Percentiles rank a stretch among this genome's conserved stretches.
phyloP scores from a whole-genome alignment of 768 basidiomycete genomes.

The Amanita subjunquillea region DNA sequence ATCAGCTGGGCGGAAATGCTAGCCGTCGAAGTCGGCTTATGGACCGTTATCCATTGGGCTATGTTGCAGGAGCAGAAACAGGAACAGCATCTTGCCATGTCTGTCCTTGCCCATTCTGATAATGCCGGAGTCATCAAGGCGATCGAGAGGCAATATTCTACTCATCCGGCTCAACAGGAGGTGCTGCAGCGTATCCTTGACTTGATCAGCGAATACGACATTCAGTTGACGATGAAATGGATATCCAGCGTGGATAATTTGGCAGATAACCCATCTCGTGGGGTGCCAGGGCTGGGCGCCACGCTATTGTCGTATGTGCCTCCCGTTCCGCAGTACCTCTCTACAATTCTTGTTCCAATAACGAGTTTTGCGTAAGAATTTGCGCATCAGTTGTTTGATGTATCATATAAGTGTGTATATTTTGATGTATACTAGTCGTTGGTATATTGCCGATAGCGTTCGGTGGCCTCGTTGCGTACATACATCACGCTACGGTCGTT shows the following conservation, averaged over 20 bases:
- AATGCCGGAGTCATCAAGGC: slow-evolving; percentile 2
- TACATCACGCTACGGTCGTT: no score
- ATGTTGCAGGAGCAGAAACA: not conserved
- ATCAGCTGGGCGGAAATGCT: slow-evolving; percentile 36
- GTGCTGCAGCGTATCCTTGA: slow-evolving; percentile 3
- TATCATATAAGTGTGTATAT: not conserved
- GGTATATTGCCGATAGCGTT: no score
- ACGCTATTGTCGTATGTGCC: not conserved
- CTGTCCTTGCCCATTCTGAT: not conserved
- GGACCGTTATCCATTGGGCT: slow-evolving; percentile 12
- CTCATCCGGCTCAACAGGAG: not conserved
- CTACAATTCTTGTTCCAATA: not conserved
- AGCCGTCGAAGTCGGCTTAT: slow-evolving; percentile 25
- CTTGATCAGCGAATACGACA: slow-evolving; percentile 1
- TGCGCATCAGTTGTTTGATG: not conserved
- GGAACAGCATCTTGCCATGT: not conserved
- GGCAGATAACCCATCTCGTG: slow-evolving; percentile 4
- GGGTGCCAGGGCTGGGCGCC: not conserved
- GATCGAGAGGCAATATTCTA: not conserved
- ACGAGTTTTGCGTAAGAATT: not conserved
- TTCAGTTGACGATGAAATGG: slow-evolving; percentile 4
- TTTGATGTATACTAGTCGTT: no score
- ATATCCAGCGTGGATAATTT: slow-evolving; percentile 4
- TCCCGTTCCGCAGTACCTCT: not conserved
- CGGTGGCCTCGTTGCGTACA: no score